These are phyloP conservation scores for Podila verticillata DNA, from an alignment of 192 early-diverging fungal genomes.

Conservation along the genomic window DNA sequence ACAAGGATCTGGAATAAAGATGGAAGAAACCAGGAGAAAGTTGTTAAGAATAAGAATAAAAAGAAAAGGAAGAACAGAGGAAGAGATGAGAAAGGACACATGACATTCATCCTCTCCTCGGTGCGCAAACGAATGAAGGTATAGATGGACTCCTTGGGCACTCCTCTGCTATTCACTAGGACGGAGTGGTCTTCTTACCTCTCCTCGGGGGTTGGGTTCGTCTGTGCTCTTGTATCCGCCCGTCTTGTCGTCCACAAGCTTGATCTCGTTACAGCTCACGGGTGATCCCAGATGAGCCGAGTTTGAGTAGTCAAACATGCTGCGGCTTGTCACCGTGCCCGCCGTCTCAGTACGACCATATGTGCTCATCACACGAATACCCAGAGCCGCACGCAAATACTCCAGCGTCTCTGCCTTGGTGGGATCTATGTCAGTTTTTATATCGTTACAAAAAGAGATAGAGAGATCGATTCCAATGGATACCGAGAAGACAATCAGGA, in stretches of 20 bases:
- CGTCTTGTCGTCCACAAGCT: conserved; percentile 65
- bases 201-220: conserved; percentile 74
- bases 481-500: not conserved
- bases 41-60: not conserved
- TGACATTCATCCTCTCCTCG: not conserved
- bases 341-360: conserved; percentile 48
- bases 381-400: conserved; percentile 35
- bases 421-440: conserved; percentile 5
- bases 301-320: conserved; percentile 42
- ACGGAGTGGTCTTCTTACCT: conserved; percentile 52
- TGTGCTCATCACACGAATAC: conserved; percentile 31
- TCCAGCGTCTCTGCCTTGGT: conserved; percentile 36
- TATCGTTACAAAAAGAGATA: not conserved
- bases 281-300: conserved; percentile 68
- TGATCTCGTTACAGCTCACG: conserved; percentile 66
- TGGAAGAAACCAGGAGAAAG: not conserved
- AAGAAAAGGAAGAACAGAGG: not conserved
- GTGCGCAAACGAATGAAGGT: too few relatives aligned
- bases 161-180: too few relatives aligned
- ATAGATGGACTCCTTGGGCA: not conserved
- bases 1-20: conserved; percentile 28
- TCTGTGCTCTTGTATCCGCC: conserved; percentile 49
- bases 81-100: not conserved
- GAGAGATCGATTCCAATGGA: not conserved
- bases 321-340: conserved; percentile 31